Base-by-base conservation (phyloP, 176 grass and related monocot species). In the Musa schizocarpa region DNA sequence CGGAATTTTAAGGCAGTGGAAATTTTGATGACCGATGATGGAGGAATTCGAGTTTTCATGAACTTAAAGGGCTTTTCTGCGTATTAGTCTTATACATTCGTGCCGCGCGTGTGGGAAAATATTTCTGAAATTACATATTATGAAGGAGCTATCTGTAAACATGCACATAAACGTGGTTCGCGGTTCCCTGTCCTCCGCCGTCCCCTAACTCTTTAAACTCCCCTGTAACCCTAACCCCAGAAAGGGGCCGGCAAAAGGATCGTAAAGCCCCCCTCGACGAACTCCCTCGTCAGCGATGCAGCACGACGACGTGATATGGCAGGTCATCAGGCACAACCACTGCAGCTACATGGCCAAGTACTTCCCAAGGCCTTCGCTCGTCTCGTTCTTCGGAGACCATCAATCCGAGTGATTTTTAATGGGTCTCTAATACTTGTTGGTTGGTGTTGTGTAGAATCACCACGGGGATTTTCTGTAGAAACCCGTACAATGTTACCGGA, bases 271-370 rank as follows among this genome's bases (percentile, higher is more conserved):
- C 13, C 63, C 24, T 67, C 57, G 57, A 20, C 2, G 57, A 61
- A 61, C 17, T 61, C 19, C 16, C 17, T 29, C 68, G 17, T 51
- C 68, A 1, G 48, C 34, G 52, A 74, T 74, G 72, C 72, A 74
- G 72, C 72, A 74, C 81, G 90, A 99, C 84, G 95, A 99, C 53
- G 82, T 99, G 76, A 91, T 99, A 94, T 94, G 90, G 95, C 84
- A 94, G 52, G 87, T 89, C 52, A 93, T 94, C 86, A 87, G 86
- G 78, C 90, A 99, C 88, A 90, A 89, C 69, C 95, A 99, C 84
- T 99, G 95, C 84, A 94, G 90, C 78, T 99, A 75, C 82, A 99
- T 94, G 95, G 73, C 86, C 59, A 99, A 99, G 95, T 98, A 81
- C 11, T 0, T 54, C 9, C 64, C 22, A 13, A 13, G 10, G 13